phyloP scores from a whole-genome alignment of 2,329 filamentous ascomycete genomes.

The Colletotrichum somersetense region DNA sequence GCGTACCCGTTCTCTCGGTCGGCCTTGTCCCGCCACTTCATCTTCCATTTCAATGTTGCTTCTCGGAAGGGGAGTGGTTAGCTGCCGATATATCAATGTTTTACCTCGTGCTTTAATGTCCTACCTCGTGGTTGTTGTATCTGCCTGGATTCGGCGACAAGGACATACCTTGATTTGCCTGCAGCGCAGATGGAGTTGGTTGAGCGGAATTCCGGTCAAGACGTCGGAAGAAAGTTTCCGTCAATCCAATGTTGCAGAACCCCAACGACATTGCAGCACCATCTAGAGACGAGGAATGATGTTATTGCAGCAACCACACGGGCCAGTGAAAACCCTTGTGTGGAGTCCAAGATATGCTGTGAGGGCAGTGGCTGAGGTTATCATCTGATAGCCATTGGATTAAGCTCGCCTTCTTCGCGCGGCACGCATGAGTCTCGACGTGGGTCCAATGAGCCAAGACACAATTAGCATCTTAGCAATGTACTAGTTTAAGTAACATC shows the following conservation, averaged over 20 bases:
- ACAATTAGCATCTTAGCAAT: background rate
- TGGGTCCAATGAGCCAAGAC: background rate
- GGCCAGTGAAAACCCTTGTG: background rate
- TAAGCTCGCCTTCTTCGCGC: constrained; percentile 13
- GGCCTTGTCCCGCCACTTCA: background rate
- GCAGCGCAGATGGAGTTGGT: background rate
- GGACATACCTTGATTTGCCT: background rate
- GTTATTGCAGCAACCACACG: background rate
- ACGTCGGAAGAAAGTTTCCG: constrained; percentile 2
- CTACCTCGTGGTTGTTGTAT: background rate
- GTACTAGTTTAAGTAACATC: background rate
- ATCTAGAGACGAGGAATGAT: background rate
- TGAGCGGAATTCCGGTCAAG: constrained; percentile 30
- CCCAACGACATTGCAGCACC: background rate
- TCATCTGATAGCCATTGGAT: background rate
- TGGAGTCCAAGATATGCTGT: background rate
- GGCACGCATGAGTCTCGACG: constrained; percentile 14
- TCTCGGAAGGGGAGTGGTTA: too few species aligned
- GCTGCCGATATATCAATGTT: background rate
- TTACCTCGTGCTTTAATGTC: background rate
- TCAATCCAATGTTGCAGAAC: background rate
- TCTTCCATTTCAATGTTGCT: background rate
- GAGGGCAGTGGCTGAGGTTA: background rate
- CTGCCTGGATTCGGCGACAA: background rate
- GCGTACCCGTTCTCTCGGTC: background rate